Percentiles rank a stretch among this genome's conserved stretches.
These are phyloP conservation scores for Trifolium fragiferum DNA, from an alignment of 306 rosid genomes.

Conservation along the genomic window DNA sequence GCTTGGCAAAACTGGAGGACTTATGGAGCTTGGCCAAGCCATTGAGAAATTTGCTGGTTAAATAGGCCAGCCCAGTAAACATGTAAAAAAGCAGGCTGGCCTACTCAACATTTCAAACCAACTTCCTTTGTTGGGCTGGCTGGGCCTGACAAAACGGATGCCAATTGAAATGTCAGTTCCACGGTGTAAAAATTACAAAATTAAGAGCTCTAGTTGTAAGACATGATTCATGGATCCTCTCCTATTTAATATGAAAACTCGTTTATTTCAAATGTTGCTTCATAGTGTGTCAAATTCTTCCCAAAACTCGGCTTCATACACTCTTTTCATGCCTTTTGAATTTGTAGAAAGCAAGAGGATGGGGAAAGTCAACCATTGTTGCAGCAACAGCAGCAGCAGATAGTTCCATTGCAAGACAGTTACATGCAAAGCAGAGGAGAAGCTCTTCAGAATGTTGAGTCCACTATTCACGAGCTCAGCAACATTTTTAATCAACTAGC, in stretches of 20 bases:
- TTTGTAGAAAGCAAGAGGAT: slow-evolving; percentile 69
- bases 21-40: neutral
- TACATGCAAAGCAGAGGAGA: slow-evolving; percentile 98
- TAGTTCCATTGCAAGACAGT: slow-evolving; percentile 88
- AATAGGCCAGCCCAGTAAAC: neutral
- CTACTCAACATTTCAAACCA: neutral
- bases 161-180: slow-evolving; percentile 3
- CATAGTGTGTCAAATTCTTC: slow-evolving; percentile 22
- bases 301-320: slow-evolving; percentile 5
- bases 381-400: slow-evolving; percentile 56
- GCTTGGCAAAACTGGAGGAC: neutral
- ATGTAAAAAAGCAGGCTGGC: neutral
- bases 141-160: slow-evolving; percentile 1
- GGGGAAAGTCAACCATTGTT: slow-evolving; percentile 85
- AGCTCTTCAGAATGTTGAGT: slow-evolving; percentile 95
- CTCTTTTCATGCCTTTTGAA: slow-evolving; percentile 26
- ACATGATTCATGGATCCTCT: slow-evolving; percentile 24
- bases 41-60: slow-evolving; percentile 10
- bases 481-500: slow-evolving; percentile 91
- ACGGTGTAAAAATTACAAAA: neutral
- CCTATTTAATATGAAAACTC: slow-evolving; percentile 3
- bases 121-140: slow-evolving; percentile 22
- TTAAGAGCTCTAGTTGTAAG: slow-evolving; percentile 6
- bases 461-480: slow-evolving; percentile 93
- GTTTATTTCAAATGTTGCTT: slow-evolving; percentile 1